Conservation (phyloP, 371 early-diverging fungal genomes). For the Mucor piriformis region DNA sequence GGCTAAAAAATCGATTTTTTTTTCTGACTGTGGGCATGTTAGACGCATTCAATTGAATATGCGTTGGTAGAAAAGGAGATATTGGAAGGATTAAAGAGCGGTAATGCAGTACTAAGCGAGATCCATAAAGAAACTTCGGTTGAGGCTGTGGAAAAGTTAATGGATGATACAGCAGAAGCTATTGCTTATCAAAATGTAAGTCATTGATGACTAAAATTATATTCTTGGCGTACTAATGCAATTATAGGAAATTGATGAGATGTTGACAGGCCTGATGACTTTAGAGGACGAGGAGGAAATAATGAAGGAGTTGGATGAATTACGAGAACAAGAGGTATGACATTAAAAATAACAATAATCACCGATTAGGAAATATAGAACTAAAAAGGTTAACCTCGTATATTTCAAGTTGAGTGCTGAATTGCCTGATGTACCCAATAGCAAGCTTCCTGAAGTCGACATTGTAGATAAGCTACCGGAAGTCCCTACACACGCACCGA, state of each 20-base stretch:
- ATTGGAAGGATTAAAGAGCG: slow-evolving; percentile 79
- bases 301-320: slow-evolving; percentile 73
- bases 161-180: slow-evolving; percentile 95
- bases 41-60: slow-evolving; percentile 89
- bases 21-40: background rate
- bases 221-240: background rate
- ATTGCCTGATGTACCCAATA: slow-evolving; percentile 39
- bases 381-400: background rate
- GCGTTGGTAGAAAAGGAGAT: slow-evolving; percentile 90
- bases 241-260: slow-evolving; percentile 77
- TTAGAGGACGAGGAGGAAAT: slow-evolving; percentile 88
- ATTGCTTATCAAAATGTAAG: slow-evolving; percentile 91
- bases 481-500: slow-evolving; percentile 39
- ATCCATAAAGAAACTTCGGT: slow-evolving; percentile 90
- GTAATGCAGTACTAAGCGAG: slow-evolving; percentile 85
- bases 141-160: slow-evolving; percentile 91
- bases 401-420: slow-evolving; percentile 33
- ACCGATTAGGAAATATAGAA: background rate
- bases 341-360: background rate
- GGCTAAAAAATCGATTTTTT: too few species aligned
- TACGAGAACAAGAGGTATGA: slow-evolving; percentile 56
- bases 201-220: too few species aligned
- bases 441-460: slow-evolving; percentile 24
- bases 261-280: slow-evolving; percentile 71
- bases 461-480: slow-evolving; percentile 24